phyloP scores from a whole-genome alignment of 768 basidiomycete species.

The Kwoniella sp. region DNA sequence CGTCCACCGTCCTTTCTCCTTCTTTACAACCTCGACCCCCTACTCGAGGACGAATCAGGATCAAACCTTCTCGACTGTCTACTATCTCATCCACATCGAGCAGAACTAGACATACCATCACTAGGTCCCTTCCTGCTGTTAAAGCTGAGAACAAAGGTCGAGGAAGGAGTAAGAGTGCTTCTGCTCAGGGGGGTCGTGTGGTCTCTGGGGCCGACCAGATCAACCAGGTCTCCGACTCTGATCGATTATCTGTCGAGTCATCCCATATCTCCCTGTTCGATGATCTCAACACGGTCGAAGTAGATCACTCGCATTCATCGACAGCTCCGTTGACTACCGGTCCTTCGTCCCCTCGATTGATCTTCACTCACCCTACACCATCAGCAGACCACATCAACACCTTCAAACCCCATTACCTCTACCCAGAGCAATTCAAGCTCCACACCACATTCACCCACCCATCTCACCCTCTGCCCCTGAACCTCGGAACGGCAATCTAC shows the following conservation, averaged over 20 bases:
- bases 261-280: conserved; percentile 8
- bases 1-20: conserved; percentile 5
- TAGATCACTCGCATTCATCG: conserved; percentile 11
- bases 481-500: conserved; percentile 30
- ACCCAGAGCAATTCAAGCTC: conserved; percentile 39
- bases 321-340: conserved; percentile 3
- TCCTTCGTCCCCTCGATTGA: conserved; percentile 11
- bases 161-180: background rate
- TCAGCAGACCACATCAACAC: conserved; percentile 10
- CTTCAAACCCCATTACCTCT: conserved; percentile 34
- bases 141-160: conserved; percentile 2
- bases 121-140: background rate
- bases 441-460: conserved; percentile 41
- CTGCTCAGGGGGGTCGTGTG: background rate
- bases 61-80: conserved; percentile 18
- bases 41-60: conserved; percentile 19
- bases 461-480: conserved; percentile 39
- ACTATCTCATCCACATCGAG: background rate
- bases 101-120: background rate
- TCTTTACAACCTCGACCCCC: conserved; percentile 9
- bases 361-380: conserved; percentile 15
- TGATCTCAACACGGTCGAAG: conserved; percentile 4
- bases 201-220: background rate
- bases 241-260: conserved; percentile 4
- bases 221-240: conserved; percentile 9